phyloP scores from a whole-genome alignment of 352 stramenopile species.

The Hyphochytrium catenoides region DNA sequence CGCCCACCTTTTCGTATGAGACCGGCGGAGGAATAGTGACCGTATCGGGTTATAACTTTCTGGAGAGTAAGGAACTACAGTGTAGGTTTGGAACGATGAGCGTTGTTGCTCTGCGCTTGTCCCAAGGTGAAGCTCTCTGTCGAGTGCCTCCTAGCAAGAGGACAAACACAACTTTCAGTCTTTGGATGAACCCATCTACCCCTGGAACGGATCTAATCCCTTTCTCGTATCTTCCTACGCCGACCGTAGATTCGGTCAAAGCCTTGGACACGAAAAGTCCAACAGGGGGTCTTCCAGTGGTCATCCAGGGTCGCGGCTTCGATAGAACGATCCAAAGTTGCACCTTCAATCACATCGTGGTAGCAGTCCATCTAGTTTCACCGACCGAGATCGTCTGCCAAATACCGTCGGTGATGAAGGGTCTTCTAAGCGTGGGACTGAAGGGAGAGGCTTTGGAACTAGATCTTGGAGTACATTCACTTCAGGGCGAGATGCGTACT shows the following conservation, averaged over 20 bases:
- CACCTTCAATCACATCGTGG: too few species aligned
- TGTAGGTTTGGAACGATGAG: slow-evolving; percentile 6
- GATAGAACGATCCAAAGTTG: slow-evolving; percentile 1
- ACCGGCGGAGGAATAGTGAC: slow-evolving; percentile 2
- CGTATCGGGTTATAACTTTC: slow-evolving; percentile 8
- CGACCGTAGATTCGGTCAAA: slow-evolving; percentile 2
- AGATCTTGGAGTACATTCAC: slow-evolving; percentile 1
- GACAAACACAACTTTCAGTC: not conserved
- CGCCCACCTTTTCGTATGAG: not conserved
- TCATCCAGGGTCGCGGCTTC: slow-evolving; percentile 13
- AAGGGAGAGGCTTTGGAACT: not conserved
- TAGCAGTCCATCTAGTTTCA: too few species aligned
- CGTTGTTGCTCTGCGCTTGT: not conserved
- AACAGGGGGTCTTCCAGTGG: slow-evolving; percentile 18
- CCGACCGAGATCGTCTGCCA: too few species aligned
- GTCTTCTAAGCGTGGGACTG: not conserved
- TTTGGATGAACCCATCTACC: not conserved
- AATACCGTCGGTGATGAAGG: too few species aligned
- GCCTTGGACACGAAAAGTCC: slow-evolving; percentile 4
- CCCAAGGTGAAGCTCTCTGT: slow-evolving; percentile 4
- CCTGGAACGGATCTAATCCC: not conserved
- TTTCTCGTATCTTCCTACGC: slow-evolving; percentile 17
- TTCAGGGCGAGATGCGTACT: not conserved
- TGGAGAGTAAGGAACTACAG: slow-evolving; percentile 2
- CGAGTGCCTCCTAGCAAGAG: slow-evolving; percentile 1